Evolutionary conservation across 306 rosid species (phyloP).

Genomic region (Trifolium repens): DNA sequence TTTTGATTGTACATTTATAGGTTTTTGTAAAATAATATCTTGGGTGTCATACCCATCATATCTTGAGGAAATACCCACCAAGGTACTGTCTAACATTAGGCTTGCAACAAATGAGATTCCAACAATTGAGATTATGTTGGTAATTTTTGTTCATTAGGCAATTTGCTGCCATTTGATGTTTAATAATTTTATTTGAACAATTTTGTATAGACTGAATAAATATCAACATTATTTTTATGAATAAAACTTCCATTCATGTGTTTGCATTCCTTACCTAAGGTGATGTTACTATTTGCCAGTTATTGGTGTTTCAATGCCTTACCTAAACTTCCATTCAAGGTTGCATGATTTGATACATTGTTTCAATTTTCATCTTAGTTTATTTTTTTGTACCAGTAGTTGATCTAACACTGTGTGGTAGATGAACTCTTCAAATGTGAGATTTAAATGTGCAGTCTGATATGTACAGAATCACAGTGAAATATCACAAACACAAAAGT

Average conservation of each 20-base stretch:
- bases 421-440: neutral
- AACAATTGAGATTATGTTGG: slow-evolving; percentile 35
- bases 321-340: too few species aligned
- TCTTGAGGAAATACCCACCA: slow-evolving; percentile 35
- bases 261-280: neutral
- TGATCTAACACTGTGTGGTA: neutral
- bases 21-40: slow-evolving; percentile 40
- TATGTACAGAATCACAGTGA: too few species aligned
- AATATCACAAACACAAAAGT: too few species aligned
- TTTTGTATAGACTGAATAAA: slow-evolving; percentile 43
- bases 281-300: neutral
- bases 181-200: slow-evolving; percentile 38
- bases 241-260: slow-evolving; percentile 34
- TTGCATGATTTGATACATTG: too few species aligned
- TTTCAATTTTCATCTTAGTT: neutral
- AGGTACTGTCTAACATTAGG: slow-evolving; percentile 35
- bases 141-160: slow-evolving; percentile 44
- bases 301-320: neutral
- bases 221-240: slow-evolving; percentile 23
- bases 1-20: slow-evolving; percentile 38
- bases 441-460: neutral
- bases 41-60: slow-evolving; percentile 42
- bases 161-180: slow-evolving; percentile 28
- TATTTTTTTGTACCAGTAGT: neutral
- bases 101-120: slow-evolving; percentile 37